These are phyloP conservation scores for Trichosporon ovoides DNA, from an alignment of 1,284 basidiomycete species.

Conservation along the genomic window DNA sequence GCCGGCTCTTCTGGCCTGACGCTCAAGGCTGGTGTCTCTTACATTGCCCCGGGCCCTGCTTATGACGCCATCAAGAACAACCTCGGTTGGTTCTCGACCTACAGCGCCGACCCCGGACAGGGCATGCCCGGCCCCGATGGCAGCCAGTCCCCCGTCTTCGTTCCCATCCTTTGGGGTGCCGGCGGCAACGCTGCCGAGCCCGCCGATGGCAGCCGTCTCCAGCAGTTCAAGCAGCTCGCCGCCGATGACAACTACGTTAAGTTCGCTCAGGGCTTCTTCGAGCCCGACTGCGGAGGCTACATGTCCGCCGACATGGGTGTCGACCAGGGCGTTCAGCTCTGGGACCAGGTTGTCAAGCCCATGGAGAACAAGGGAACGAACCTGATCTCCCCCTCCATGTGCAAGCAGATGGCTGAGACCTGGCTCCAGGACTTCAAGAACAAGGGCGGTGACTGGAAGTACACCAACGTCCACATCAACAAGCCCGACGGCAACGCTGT, in stretches of 20 bases:
- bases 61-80: slow-evolving; percentile 24
- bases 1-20: slow-evolving; percentile 31
- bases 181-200: slow-evolving; percentile 27
- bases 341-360: slow-evolving; percentile 43
- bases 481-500: slow-evolving; percentile 45
- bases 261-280: slow-evolving; percentile 37
- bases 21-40: slow-evolving; percentile 45
- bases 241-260: slow-evolving; percentile 31
- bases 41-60: slow-evolving; percentile 23
- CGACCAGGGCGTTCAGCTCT: slow-evolving; percentile 28
- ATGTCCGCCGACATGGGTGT: slow-evolving; percentile 17
- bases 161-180: slow-evolving; percentile 48
- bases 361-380: slow-evolving; percentile 29
- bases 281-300: slow-evolving; percentile 43
- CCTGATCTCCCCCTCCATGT: slow-evolving; percentile 32
- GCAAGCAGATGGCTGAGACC: slow-evolving; percentile 27
- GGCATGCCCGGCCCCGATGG: slow-evolving; percentile 14
- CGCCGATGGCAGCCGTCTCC: slow-evolving; percentile 36
- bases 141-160: slow-evolving; percentile 17
- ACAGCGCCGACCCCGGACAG: neutral
- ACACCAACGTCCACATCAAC: slow-evolving; percentile 42
- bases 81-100: slow-evolving; percentile 38
- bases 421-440: slow-evolving; percentile 25
- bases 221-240: slow-evolving; percentile 35
- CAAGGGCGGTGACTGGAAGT: slow-evolving; percentile 25